These are phyloP conservation scores for Apostasia shenzhenica DNA, from an alignment of 106 monocot species.

Conservation along the genomic window DNA sequence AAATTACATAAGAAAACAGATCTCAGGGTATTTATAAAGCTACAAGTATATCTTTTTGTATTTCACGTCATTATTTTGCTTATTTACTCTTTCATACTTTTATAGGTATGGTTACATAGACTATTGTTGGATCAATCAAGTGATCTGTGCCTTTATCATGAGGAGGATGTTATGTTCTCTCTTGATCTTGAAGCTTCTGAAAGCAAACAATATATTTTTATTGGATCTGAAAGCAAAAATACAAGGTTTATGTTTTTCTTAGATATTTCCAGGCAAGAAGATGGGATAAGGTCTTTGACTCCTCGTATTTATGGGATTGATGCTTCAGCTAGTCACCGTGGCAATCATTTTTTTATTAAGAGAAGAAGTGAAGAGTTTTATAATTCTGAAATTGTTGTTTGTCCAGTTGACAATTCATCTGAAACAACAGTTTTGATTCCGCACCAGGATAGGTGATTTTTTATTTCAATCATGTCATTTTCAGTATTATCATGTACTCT, in stretches of 20 bases:
- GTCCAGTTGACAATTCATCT: conserved; percentile 54
- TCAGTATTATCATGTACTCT: too few species aligned
- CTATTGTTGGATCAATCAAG: conserved; percentile 74
- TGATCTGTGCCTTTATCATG: conserved; percentile 87
- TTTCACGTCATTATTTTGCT: background rate
- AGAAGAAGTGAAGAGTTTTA: conserved; percentile 79
- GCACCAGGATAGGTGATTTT: conserved; percentile 80
- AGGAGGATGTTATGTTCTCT: conserved; percentile 93
- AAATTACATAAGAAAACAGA: too few species aligned
- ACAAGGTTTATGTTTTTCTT: conserved; percentile 72
- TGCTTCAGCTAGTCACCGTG: conserved; percentile 78
- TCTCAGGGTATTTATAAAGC: too few species aligned
- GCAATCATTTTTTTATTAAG: conserved; percentile 83
- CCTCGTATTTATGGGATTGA: conserved; percentile 74
- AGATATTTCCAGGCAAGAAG: conserved; percentile 46
- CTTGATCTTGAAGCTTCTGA: conserved; percentile 69
- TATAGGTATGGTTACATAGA: conserved; percentile 83
- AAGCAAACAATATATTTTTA: conserved; percentile 87
- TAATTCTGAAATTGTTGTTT: conserved; percentile 89
- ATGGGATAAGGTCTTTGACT: conserved; percentile 53
- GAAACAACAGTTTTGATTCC: conserved; percentile 61
- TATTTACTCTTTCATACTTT: conserved; percentile 4
- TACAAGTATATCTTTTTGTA: background rate
- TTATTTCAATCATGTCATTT: too few species aligned
- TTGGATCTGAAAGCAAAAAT: conserved; percentile 85